Evolutionary conservation across 2,329 filamentous ascomycete species (phyloP).

Genomic region (Phialophora macrospora): DNA sequence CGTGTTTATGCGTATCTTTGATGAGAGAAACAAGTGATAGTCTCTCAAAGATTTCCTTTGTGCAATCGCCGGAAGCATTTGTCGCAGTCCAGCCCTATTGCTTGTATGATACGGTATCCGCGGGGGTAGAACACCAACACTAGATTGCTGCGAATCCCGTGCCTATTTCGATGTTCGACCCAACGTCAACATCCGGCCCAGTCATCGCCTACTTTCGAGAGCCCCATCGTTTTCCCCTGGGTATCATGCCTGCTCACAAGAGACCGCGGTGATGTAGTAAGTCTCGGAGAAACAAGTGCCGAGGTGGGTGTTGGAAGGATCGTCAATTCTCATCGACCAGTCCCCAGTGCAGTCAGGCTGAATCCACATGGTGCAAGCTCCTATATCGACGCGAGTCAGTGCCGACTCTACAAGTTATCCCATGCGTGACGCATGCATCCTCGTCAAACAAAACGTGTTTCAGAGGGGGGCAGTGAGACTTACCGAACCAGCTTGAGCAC

Average conservation of each 20-base stretch:
- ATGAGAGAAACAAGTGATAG: background rate
- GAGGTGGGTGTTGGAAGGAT: slow-evolving; percentile 8
- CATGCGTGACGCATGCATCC: background rate
- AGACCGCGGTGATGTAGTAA: slow-evolving; percentile 21
- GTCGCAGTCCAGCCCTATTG: background rate
- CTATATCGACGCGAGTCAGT: slow-evolving; percentile 1
- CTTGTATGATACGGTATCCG: background rate
- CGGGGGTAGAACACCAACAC: background rate
- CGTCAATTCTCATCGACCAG: slow-evolving; percentile 14
- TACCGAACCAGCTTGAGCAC: slow-evolving; percentile 13
- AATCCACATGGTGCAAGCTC: slow-evolving; percentile 19
- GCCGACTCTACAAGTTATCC: background rate
- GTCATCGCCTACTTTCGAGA: background rate
- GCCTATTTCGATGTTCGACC: background rate
- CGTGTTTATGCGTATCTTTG: background rate
- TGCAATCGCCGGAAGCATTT: background rate
- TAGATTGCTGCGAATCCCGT: background rate
- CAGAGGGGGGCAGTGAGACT: background rate
- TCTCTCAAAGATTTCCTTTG: background rate
- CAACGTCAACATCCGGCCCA: background rate
- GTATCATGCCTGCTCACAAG: slow-evolving; percentile 10
- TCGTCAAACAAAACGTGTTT: background rate
- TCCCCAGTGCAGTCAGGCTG: slow-evolving; percentile 19
- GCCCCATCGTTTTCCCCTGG: background rate
- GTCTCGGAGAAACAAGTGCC: slow-evolving; percentile 15